phyloP scores from a whole-genome alignment of 2,329 filamentous ascomycete species.

The Rugonectria rugulosa region DNA sequence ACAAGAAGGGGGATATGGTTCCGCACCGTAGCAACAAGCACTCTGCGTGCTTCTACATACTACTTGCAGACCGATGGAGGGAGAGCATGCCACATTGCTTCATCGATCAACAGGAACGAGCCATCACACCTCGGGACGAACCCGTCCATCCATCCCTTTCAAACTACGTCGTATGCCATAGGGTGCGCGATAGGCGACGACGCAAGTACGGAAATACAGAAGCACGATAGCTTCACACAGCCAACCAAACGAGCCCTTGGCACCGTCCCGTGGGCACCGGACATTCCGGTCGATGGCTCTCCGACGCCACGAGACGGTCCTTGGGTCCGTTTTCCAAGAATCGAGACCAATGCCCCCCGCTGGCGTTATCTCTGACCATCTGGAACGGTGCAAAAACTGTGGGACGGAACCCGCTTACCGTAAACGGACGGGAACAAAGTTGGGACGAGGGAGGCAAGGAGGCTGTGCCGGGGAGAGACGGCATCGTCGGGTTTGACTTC shows the following conservation, averaged over 20 bases:
- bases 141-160: not conserved
- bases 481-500: slow-evolving; percentile 25
- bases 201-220: too few species aligned
- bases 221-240: not conserved
- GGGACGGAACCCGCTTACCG: slow-evolving; percentile 3
- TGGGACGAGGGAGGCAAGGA: too few species aligned
- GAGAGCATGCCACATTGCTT: too few species aligned
- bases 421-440: slow-evolving; percentile 3
- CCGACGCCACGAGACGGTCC: too few species aligned
- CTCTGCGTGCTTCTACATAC: too few species aligned
- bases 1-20: too few species aligned
- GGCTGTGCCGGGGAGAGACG: slow-evolving; percentile 21
- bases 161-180: too few species aligned
- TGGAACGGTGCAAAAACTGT: slow-evolving; percentile 10
- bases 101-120: not conserved
- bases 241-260: not conserved
- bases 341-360: not conserved
- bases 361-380: slow-evolving; percentile 23
- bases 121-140: not conserved
- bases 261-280: not conserved
- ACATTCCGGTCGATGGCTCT: not conserved
- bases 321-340: too few species aligned
- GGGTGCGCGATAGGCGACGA: slow-evolving; percentile 33
- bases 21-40: too few species aligned
- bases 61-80: too few species aligned